Conservation (phyloP, 768 basidiomycete species). For the Mycena indigotica region DNA sequence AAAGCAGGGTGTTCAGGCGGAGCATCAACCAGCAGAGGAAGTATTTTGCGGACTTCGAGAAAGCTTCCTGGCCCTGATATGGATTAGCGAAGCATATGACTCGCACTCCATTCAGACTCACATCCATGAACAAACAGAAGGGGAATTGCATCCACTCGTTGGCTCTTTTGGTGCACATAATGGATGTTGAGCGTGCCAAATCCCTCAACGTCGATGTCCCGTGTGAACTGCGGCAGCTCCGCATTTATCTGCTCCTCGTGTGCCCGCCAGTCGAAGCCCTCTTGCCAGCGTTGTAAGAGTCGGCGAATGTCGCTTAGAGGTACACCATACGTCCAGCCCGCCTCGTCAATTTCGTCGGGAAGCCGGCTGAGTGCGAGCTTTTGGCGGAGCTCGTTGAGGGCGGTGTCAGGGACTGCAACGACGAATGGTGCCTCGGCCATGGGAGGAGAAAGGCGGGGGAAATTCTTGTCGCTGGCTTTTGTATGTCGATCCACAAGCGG, state of each 20-base stretch:
- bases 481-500: too few relatives aligned
- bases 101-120: too few relatives aligned
- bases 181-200: constrained; percentile 44
- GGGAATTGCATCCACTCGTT: constrained; percentile 35
- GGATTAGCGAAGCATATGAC: too few relatives aligned
- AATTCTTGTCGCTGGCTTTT: too few relatives aligned
- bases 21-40: constrained; percentile 51
- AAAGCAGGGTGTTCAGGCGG: constrained; percentile 53
- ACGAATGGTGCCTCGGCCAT: constrained; percentile 45
- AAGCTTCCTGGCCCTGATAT: constrained; percentile 68
- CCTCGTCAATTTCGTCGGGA: constrained; percentile 60
- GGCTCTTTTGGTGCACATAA: constrained; percentile 46
- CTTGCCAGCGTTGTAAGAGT: constrained; percentile 48
- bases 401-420: constrained; percentile 46
- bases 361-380: constrained; percentile 52
- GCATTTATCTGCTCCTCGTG: constrained; percentile 42
- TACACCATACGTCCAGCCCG: constrained; percentile 52
- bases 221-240: constrained; percentile 45
- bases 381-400: constrained; percentile 40
- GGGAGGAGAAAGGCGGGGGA: constrained; percentile 9
- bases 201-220: constrained; percentile 41
- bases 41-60: constrained; percentile 57
- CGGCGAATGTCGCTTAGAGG: constrained; percentile 53
- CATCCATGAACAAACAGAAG: constrained; percentile 52
- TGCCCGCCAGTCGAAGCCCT: constrained; percentile 41